These are phyloP conservation scores for Trichosanthes cucumerina DNA, from an alignment of 306 rosid species.

Conservation along the genomic window DNA sequence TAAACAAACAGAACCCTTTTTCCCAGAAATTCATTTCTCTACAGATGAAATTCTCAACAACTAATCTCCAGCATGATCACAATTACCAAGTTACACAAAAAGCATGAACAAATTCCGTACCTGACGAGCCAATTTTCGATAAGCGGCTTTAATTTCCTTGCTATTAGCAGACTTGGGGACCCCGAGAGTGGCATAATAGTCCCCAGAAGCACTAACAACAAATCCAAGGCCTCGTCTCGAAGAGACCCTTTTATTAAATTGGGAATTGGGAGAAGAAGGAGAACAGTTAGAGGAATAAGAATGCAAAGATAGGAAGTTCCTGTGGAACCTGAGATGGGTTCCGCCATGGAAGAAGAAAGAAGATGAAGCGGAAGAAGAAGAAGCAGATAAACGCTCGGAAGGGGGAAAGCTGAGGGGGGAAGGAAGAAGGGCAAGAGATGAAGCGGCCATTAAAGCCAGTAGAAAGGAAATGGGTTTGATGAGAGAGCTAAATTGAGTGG, in stretches of 20 bases:
- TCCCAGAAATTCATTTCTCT: neutral
- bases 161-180: constrained; percentile 61
- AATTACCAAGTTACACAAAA: neutral
- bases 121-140: constrained; percentile 94
- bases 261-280: constrained; percentile 20
- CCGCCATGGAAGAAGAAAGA: constrained; percentile 27
- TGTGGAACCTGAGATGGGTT: constrained; percentile 36
- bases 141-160: constrained; percentile 89
- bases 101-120: constrained; percentile 30
- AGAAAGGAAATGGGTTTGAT: neutral
- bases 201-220: constrained; percentile 60
- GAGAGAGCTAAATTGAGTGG: constrained; percentile 8
- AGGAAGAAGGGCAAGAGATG: constrained; percentile 40
- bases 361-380: constrained; percentile 23
- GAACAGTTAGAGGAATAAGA: constrained; percentile 5
- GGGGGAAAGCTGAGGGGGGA: constrained; percentile 24
- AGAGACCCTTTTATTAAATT: constrained; percentile 19
- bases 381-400: constrained; percentile 18
- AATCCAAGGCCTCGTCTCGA: constrained; percentile 31
- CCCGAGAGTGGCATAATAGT: constrained; percentile 82
- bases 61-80: neutral
- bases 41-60: neutral
- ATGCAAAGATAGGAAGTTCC: constrained; percentile 32
- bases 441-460: constrained; percentile 41
- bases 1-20: neutral